Conservation (phyloP, 495 filamentous ascomycete genomes). For the Viridothelium virens region DNA sequence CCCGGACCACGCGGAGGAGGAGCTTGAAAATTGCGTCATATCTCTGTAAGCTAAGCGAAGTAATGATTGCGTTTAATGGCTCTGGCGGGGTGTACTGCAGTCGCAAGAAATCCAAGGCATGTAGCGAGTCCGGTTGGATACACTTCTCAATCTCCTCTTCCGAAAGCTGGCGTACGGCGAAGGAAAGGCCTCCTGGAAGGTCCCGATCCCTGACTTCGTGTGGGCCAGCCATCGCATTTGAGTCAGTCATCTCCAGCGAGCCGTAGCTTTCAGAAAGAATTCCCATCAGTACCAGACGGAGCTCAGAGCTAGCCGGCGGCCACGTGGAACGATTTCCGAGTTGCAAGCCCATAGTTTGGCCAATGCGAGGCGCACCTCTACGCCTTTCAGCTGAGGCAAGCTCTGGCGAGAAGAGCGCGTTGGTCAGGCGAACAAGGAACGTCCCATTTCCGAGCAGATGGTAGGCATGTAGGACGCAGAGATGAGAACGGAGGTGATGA, state of each 20-base stretch:
- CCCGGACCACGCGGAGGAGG: constrained; percentile 66
- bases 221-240: constrained; percentile 19
- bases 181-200: constrained; percentile 75
- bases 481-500: constrained; percentile 65
- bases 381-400: constrained; percentile 69
- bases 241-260: constrained; percentile 18
- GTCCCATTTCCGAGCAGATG: constrained; percentile 78
- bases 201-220: constrained; percentile 36
- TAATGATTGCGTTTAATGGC: constrained; percentile 66
- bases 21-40: constrained; percentile 80
- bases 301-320: constrained; percentile 89
- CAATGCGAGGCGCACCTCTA: constrained; percentile 56
- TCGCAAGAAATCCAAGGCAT: constrained; percentile 84
- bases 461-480: constrained; percentile 68
- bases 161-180: constrained; percentile 74
- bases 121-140: constrained; percentile 68
- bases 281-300: constrained; percentile 80
- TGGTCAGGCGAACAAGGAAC: constrained; percentile 67
- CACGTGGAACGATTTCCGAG: constrained; percentile 67
- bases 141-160: constrained; percentile 67
- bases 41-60: constrained; percentile 54
- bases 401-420: constrained; percentile 82
- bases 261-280: constrained; percentile 69
- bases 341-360: constrained; percentile 70
- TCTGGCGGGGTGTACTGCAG: constrained; percentile 75